Percentiles rank a stretch among this genome's conserved stretches.
Evolutionary conservation across 2,329 filamentous ascomycete species (phyloP).

Genomic region (Colletotrichum magnum): DNA sequence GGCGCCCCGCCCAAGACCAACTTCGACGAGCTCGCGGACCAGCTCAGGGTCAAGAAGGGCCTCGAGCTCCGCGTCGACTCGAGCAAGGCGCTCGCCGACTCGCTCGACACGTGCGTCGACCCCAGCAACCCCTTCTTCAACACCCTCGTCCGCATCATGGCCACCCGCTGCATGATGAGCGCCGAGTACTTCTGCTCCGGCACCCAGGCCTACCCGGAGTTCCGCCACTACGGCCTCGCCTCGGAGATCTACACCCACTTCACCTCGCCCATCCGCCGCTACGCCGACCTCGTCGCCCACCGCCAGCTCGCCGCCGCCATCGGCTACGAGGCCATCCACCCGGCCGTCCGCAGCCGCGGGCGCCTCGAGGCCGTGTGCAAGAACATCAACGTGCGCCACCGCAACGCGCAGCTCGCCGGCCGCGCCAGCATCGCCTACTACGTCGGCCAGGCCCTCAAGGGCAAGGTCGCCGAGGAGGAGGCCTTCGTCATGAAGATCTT

Average conservation of each 20-base stretch:
- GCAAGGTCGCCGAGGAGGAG: slow-evolving; percentile 81
- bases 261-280: slow-evolving; percentile 95
- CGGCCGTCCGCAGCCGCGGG: slow-evolving; percentile 83
- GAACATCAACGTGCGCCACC: slow-evolving; percentile 98
- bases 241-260: slow-evolving; percentile 99
- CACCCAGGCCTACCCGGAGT: slow-evolving; percentile 92
- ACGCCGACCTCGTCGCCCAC: slow-evolving; percentile 96
- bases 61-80: slow-evolving; percentile 87
- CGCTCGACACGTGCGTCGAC: slow-evolving; percentile 88
- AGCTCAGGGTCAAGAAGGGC: slow-evolving; percentile 88
- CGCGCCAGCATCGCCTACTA: slow-evolving; percentile 97
- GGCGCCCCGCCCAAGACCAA: slow-evolving; percentile 93
- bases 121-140: slow-evolving; percentile 94
- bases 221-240: slow-evolving; percentile 96
- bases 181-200: slow-evolving; percentile 98
- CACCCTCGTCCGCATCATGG: slow-evolving; percentile 96
- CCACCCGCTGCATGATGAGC: slow-evolving; percentile 98
- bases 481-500: slow-evolving; percentile 98
- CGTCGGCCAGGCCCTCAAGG: slow-evolving; percentile 95
- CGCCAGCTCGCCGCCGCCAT: slow-evolving; percentile 96
- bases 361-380: slow-evolving; percentile 95
- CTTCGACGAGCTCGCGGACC: slow-evolving; percentile 93
- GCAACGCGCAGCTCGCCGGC: slow-evolving; percentile 96
- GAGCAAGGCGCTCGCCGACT: slow-evolving; percentile 93
- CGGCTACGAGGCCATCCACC: slow-evolving; percentile 88